Conservation (phyloP, 495 filamentous ascomycete genomes). For the Pyrenula massariospora region DNA sequence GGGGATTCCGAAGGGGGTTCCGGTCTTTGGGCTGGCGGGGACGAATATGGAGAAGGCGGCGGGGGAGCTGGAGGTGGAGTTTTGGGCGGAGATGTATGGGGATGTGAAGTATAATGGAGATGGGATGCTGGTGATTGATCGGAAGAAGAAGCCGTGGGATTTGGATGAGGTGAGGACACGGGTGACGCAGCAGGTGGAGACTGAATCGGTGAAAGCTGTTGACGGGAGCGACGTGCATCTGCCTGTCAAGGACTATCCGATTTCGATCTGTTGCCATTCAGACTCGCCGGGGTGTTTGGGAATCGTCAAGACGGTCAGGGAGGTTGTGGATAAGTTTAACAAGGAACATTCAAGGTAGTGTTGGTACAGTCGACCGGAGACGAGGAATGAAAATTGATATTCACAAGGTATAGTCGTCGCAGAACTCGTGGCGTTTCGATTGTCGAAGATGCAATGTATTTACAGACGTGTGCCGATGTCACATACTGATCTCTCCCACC, state of each 20-base stretch:
- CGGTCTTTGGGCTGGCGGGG: conserved; percentile 45
- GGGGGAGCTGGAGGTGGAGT: conserved; percentile 39
- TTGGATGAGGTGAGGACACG: conserved; percentile 30
- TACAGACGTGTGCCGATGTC: no score
- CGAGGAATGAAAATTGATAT: no score
- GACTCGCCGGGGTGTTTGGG: conserved; percentile 39
- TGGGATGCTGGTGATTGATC: conserved; percentile 38
- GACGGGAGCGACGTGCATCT: conserved; percentile 31
- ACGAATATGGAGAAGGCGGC: conserved; percentile 40
- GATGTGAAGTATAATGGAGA: conserved; percentile 45
- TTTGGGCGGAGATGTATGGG: conserved; percentile 43
- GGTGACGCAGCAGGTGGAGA: conserved; percentile 32
- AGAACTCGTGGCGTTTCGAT: no score
- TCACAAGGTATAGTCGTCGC: no score
- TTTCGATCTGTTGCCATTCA: conserved; percentile 44
- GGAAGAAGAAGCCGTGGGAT: conserved; percentile 44
- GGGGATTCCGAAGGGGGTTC: conserved; percentile 36
- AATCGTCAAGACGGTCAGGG: conserved; percentile 34
- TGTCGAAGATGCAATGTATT: no score
- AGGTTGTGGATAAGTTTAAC: conserved; percentile 26
- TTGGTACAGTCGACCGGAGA: no score
- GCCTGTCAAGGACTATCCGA: conserved; percentile 30
- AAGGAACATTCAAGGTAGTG: conserved; percentile 11
- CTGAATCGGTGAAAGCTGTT: conserved; percentile 28
- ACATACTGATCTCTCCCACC: conserved; percentile 75